Evolutionary conservation across 176 grass and related monocot genomes (phyloP).

Genomic region (Aegilops longissima): DNA sequence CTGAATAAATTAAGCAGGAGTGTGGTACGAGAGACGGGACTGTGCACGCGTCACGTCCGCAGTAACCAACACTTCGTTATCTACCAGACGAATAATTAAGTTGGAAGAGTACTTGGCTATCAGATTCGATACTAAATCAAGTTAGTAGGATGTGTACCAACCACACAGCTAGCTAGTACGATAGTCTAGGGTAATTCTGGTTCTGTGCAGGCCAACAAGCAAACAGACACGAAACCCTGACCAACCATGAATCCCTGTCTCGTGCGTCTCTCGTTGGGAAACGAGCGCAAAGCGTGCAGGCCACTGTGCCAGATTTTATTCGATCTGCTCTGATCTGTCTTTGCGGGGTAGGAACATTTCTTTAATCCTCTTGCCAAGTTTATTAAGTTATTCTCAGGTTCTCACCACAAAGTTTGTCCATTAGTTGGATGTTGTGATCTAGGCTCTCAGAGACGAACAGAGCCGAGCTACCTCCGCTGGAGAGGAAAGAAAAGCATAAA

Average conservation of each 20-base stretch:
- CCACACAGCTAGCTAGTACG: not conserved
- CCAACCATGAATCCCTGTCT: not conserved
- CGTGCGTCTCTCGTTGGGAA: not conserved
- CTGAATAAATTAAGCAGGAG: not conserved
- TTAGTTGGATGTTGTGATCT: not conserved
- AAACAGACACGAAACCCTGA: not conserved
- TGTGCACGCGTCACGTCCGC: not conserved
- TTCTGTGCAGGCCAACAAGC: not conserved
- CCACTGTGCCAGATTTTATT: conserved; percentile 8
- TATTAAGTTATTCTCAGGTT: not conserved
- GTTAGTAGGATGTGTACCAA: not conserved
- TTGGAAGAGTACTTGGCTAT: not conserved
- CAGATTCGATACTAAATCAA: not conserved
- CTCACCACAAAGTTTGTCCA: not conserved
- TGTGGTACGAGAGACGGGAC: not conserved
- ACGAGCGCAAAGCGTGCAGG: not conserved
- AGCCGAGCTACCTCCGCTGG: too few species aligned
- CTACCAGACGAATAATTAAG: not conserved
- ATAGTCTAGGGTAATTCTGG: not conserved
- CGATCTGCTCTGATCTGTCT: not conserved
- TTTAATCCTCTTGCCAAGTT: not conserved
- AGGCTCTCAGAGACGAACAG: not conserved
- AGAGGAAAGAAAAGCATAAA: too few species aligned
- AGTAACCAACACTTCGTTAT: not conserved
- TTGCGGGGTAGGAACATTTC: not conserved